Base-by-base conservation (phyloP, 2,329 filamentous ascomycete species). In the Lojkania enalia region DNA sequence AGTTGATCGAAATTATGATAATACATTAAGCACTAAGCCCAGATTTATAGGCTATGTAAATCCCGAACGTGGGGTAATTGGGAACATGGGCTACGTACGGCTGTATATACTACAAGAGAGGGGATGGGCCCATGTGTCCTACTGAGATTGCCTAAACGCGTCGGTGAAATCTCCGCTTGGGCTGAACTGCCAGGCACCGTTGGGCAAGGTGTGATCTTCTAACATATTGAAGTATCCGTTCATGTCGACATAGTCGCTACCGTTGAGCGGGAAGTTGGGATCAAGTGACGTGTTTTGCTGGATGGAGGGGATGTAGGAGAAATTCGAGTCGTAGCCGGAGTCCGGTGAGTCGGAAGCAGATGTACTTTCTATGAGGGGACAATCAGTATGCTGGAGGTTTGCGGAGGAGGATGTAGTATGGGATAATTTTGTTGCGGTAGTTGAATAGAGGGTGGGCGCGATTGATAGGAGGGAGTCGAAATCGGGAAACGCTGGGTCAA, bases 321-420 rank as follows among this genome's bases (percentile, higher is more conserved):
- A 44, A 9, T 21, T 44, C 4, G 46, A 49, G 14, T 55, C 54
- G 46, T 61, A 61, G 9, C 57, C 57, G 7, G 57, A 57, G 20
- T 59, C 57, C 20, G 55, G 54, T 2, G 55, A 56, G 14, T 36
- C 50, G 3, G 48, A 47, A 14, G 35, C 20, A 3, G 19, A 33
- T 42, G 16, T 19, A 15, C 13, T 4, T 30, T 44, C 13, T 16
- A n/a, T 20, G 36, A 20, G 3, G 20, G 18, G 11, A 19, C 25
- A 5, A 14, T 13, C n/a, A n/a, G 20, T n/a, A 14, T 5, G 13
- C 3, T 21, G 4, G n/a, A 5, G 4, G 13, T 5, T 31, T 9
- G 18, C 4, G 12, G 14, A 2, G 13, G 31, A n/a, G 15, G 16
- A 11, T 33, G 30, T 33, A 7, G 20, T 20, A 11, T 16, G 4